Conservation (phyloP, 495 filamentous ascomycete genomes). For the Echria macrotheca region DNA sequence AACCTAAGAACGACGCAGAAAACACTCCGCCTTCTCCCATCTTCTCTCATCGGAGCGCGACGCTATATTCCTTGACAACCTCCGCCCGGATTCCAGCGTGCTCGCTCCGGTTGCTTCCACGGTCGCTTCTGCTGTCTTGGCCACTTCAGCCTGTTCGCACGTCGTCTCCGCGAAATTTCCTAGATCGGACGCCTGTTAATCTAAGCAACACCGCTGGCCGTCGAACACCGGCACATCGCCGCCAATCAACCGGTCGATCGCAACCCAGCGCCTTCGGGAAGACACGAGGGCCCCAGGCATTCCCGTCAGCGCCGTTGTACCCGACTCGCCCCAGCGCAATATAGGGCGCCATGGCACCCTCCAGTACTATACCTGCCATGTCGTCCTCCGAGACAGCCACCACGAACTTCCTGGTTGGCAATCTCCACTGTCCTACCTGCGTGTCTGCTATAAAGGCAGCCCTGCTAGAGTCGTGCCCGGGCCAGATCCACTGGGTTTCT, state of each 20-base stretch:
- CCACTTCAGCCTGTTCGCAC: constrained; percentile 25
- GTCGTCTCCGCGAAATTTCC: constrained; percentile 17
- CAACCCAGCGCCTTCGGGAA: too few species aligned
- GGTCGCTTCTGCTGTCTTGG: constrained; percentile 8
- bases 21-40: not conserved
- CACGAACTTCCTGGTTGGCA: constrained; percentile 46
- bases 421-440: constrained; percentile 60
- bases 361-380: constrained; percentile 10
- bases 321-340: too few species aligned
- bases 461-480: constrained; percentile 34
- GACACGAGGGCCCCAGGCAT: too few species aligned
- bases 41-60: too few species aligned
- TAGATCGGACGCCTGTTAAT: constrained; percentile 21
- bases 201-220: constrained; percentile 10
- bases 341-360: constrained; percentile 20
- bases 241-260: constrained; percentile 1
- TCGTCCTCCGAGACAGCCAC: constrained; percentile 27
- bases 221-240: constrained; percentile 6
- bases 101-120: not conserved
- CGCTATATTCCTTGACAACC: too few species aligned
- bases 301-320: too few species aligned
- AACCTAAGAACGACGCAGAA: not conserved
- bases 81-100: too few species aligned
- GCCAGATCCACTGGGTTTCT: constrained; percentile 45
- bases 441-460: constrained; percentile 49